Base-by-base conservation (phyloP, 257 asterid species). In the Scutellaria galericulata region DNA sequence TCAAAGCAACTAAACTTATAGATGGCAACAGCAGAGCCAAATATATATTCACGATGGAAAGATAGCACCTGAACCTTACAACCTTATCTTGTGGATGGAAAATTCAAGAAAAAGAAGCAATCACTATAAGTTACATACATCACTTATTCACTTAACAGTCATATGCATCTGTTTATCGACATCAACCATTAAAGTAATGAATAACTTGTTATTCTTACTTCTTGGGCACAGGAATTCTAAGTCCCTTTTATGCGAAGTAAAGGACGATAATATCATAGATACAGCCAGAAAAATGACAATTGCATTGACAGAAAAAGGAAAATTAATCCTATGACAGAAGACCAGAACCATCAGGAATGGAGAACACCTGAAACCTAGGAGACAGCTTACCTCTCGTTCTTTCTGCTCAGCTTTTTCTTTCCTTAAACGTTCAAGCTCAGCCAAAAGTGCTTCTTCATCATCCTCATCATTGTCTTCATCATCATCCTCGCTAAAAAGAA, bases 321-420 rank as follows among this genome's bases (percentile, higher is more conserved):
- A 50, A 13, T 18, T 13, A 4, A 52, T 35, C 14, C 7, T 55
- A 47, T 51, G 54, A 27, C 41, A 57, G 42, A 42, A 51, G 39
- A 20, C 44, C 13, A 44, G 24, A 62, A 55, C 42, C 50, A 31
- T 3, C 37, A 31, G 37, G 20, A 14, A 11, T 56, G 13, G 48
- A 12, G 27, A 7, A 10, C 13, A 56, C 13, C 9, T 40, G 46
- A 15, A 20, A 68, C 47, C 24, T 47, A 35, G 31, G 56, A 20
- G 10, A 13, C 44, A 3, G 65, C 92, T 87, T 84, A 92, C 99
- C 74, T 90, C 90, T 3, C 87, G 83, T 35, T 88, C 85, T 77
- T 87, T 90, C 80, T 87, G 96, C 79, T 95, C 99, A 7, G 97
- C 91, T 66, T 87, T 92, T 59, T 95, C 99, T 79, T 86, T 92